Base-by-base conservation (phyloP, 2,329 filamentous ascomycete genomes). In the Fusarium sp. region DNA sequence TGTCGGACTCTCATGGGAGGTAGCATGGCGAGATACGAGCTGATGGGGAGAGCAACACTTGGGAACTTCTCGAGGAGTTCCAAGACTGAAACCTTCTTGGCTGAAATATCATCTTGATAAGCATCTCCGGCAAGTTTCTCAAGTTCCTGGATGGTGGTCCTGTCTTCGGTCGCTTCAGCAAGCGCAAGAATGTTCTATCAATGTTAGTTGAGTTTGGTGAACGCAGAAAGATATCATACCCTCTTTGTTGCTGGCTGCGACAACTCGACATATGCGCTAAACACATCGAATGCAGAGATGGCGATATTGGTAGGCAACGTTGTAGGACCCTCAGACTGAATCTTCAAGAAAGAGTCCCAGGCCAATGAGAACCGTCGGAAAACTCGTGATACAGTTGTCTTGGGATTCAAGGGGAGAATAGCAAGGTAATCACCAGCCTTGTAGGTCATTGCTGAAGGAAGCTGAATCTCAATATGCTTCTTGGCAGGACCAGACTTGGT, bases 1-100 rank as follows among this genome's bases (percentile, higher is more conserved):
- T 93, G 90, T n/a, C 92, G 86, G 38, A 92, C 85, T 28, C 92
- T 89, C 89, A 96, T 92, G 0, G 92, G 90, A 3, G 91, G 91
- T 1, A 94, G 85, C 84, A 93, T 90, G 33, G 85, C 84, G 10
- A 96, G 83, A 80, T 92, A 95, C 20, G 87, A 80, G 6, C 85
- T 85, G 24, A 96, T 85, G 0, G 91, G 84, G 0, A 95, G 78
- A 5, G 85, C 79, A 31, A 92, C 82, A 1, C 82, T 79, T 0
- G 86, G 83, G 74, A 89, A 91, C 13, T 85, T 83, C 73, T 93
- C 89, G 2, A 95, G 84, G 3, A 95, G 82, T 64, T 94, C 91
- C 9, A 95, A 82, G 1, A 92, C 80, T 0, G 89, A 91, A 21
- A 89, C 80, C 12, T 87, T 85, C 71, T 90, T 91, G n/a, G 80